Evolutionary conservation across 1,139 yeast species (phyloP).

Genomic region (Torulaspora globosa): DNA sequence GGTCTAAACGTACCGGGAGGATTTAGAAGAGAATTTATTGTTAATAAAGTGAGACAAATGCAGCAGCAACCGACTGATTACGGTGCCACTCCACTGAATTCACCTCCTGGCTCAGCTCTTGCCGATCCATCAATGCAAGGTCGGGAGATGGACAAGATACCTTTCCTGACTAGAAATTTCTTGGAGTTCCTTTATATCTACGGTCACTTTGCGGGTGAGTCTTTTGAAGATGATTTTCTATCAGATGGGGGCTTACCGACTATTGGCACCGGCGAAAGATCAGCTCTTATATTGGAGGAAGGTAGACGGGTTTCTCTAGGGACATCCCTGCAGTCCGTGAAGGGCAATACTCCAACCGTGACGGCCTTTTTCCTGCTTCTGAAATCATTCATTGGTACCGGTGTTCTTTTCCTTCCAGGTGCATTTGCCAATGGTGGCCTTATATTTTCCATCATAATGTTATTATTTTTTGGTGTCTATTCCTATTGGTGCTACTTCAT

Average conservation of each 20-base stretch:
- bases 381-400: conserved; percentile 75
- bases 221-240: conserved; percentile 65
- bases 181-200: conserved; percentile 69
- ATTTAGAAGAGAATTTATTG: conserved; percentile 63
- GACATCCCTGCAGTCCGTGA: conserved; percentile 27
- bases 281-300: conserved; percentile 41
- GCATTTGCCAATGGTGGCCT: conserved; percentile 76
- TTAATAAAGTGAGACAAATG: conserved; percentile 39
- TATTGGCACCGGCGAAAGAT: conserved; percentile 44
- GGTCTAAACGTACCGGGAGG: conserved; percentile 76
- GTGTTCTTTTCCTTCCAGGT: conserved; percentile 68
- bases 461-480: conserved; percentile 56
- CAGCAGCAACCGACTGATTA: conserved; percentile 17
- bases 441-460: conserved; percentile 49
- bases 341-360: conserved; percentile 61
- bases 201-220: conserved; percentile 84
- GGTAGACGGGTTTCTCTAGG: conserved; percentile 13
- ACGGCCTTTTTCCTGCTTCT: conserved; percentile 65
- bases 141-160: conserved; percentile 35
- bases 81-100: conserved; percentile 14
- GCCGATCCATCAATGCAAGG: conserved; percentile 9
- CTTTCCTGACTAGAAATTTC: conserved; percentile 62
- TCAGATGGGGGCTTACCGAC: conserved; percentile 47
- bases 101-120: conserved; percentile 9
- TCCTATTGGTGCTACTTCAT: conserved; percentile 70